Evolutionary conservation across 441 rosid species (phyloP).

Genomic region (Manihot esculenta): DNA sequence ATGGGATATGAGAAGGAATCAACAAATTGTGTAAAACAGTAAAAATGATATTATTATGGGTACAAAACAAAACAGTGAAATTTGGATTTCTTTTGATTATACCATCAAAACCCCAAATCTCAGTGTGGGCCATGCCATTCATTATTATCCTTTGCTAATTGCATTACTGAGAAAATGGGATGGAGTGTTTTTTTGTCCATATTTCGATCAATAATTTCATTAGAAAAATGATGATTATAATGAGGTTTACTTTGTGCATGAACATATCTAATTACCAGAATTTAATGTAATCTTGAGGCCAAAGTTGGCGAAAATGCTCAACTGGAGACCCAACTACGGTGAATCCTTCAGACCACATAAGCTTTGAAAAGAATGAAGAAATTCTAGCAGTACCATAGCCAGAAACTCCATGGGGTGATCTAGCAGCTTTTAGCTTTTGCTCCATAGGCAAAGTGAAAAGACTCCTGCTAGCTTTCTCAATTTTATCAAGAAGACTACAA

Average conservation of each 20-base stretch:
- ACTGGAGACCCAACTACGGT: constrained; percentile 71
- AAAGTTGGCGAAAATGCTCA: constrained; percentile 71
- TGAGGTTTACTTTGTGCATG: constrained; percentile 27
- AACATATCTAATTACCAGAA: constrained; percentile 52
- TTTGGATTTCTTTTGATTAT: constrained; percentile 24
- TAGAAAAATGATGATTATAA: too few species aligned
- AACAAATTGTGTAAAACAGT: constrained; percentile 7
- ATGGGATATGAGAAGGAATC: too few species aligned
- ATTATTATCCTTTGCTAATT: constrained; percentile 40
- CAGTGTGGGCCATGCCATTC: constrained; percentile 49
- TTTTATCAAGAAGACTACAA: constrained; percentile 35
- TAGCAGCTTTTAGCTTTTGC: constrained; percentile 67
- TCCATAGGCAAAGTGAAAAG: constrained; percentile 65
- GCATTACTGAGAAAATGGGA: constrained; percentile 27
- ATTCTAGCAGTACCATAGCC: constrained; percentile 84
- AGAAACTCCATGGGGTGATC: constrained; percentile 61
- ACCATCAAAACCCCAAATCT: constrained; percentile 26
- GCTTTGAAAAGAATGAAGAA: constrained; percentile 67
- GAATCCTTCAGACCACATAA: constrained; percentile 97
- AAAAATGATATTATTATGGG: constrained; percentile 25
- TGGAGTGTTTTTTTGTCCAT: neutral
- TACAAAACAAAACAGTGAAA: constrained; percentile 27
- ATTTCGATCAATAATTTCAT: too few species aligned
- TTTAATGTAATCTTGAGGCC: constrained; percentile 59
- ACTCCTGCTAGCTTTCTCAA: constrained; percentile 36